Evolutionary conservation across 805 yeast species (phyloP).

Genomic region (Blastobotrys terrestris): DNA sequence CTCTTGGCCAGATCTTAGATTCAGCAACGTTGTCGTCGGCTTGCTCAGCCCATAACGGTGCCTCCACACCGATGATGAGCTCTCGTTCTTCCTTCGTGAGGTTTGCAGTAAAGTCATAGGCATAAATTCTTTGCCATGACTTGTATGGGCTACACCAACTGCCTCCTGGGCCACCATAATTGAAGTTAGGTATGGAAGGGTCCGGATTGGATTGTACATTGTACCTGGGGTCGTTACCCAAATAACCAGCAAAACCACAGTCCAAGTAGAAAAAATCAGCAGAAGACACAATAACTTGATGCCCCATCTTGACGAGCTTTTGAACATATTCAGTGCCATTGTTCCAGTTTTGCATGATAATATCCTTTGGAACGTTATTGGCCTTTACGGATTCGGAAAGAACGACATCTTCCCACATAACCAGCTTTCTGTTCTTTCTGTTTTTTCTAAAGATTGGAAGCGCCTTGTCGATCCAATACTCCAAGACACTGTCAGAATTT

Average conservation of each 20-base stretch:
- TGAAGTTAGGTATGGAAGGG: slow-evolving; percentile 22
- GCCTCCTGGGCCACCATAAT: slow-evolving; percentile 32
- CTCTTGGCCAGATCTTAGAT: slow-evolving; percentile 36
- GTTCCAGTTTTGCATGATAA: slow-evolving; percentile 35
- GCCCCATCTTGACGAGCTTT: slow-evolving; percentile 30
- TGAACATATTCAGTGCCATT: slow-evolving; percentile 19
- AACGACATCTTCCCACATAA: slow-evolving; percentile 39
- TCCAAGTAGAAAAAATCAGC: slow-evolving; percentile 34
- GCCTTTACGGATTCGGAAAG: slow-evolving; percentile 25
- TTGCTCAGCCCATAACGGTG: slow-evolving; percentile 37
- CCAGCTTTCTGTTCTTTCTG: slow-evolving; percentile 25
- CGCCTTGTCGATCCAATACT: slow-evolving; percentile 31
- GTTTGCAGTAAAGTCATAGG: slow-evolving; percentile 32
- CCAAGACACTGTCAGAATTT: neutral
- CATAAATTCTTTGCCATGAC: slow-evolving; percentile 39
- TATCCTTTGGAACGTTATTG: slow-evolving; percentile 27
- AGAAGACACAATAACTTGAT: slow-evolving; percentile 35
- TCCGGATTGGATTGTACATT: slow-evolving; percentile 23
- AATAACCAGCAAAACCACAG: slow-evolving; percentile 37
- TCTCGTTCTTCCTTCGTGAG: slow-evolving; percentile 29
- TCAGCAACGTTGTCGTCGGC: slow-evolving; percentile 31
- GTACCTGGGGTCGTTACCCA: slow-evolving; percentile 32
- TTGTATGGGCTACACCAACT: slow-evolving; percentile 41
- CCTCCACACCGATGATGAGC: slow-evolving; percentile 37
- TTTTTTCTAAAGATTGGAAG: slow-evolving; percentile 27